Evolutionary conservation across 2,329 filamentous ascomycete genomes (phyloP), one percentile per base, ranked within the genome.

Genomic region (Phialocephala sp.): DNA sequence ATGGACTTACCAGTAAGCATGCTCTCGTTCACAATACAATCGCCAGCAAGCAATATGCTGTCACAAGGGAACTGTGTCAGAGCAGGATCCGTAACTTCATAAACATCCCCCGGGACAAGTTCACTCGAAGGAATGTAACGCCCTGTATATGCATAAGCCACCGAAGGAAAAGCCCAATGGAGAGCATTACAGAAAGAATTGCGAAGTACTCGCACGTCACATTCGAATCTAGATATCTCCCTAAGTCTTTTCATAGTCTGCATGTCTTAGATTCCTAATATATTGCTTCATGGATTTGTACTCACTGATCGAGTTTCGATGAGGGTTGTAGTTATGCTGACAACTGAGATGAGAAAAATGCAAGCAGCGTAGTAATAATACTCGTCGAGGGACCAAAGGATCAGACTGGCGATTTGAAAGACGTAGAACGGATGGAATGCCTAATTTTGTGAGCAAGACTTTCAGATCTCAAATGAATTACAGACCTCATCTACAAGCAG

Each of bases 21-120:
- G 80, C 95, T 98, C 79, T 99, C 95, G 74, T 99, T 99, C 70
- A 99, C 94, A 68, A 99, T 98, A 74, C 94, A 97, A 79, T 99
- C 96, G 47, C 95, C 96, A 60, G 92, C 92, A 0, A 99, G 84
- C 6, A 99, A 81, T 39, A 99, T 81, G 77, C 94, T 97, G 77
- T 99, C 95, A 74, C 92, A 95, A 0, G 95, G 95, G 68, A 98
- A 91, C 72, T 97, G 92, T 3, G 87, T 87, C 32, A 99, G 82
- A 18, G 90, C 93, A 1, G 95, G 95, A 77, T 99, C 96, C 64
- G 94, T 97, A 59, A 99, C 87, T 81, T 99, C 95, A 79, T 97
- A 99, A 8, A 99, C 89, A 77, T 99, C 95, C 37, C 95, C 95
- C 1, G 96, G 95, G 11, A 97, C 94, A 24, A 99, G 85, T 72